phyloP scores from a whole-genome alignment of 768 basidiomycete species.

The Kwoniella sp. region DNA sequence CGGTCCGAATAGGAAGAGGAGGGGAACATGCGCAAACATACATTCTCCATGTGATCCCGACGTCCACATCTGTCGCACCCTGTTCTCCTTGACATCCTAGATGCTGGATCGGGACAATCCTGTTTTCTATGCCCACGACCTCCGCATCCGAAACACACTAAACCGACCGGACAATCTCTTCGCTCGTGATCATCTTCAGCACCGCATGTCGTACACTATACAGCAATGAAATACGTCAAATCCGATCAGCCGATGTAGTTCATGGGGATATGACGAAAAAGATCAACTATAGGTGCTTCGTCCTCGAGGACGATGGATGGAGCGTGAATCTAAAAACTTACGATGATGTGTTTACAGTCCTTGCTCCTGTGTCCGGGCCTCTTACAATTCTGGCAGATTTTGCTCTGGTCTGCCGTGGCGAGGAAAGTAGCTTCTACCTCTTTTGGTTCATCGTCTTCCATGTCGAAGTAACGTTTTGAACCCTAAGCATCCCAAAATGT shows the following conservation, averaged over 20 bases:
- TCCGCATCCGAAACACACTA: constrained; percentile 50
- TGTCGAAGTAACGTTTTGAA: constrained; percentile 40
- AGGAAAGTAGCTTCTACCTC: constrained; percentile 42
- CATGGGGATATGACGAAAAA: too few species aligned
- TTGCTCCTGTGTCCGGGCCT: constrained; percentile 40
- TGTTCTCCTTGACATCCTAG: constrained; percentile 25
- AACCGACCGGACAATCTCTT: constrained; percentile 41
- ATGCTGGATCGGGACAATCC: constrained; percentile 40
- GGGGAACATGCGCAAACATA: constrained; percentile 25
- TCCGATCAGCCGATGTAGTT: too few species aligned
- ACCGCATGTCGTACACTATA: constrained; percentile 43
- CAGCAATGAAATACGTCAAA: neutral
- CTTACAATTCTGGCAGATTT: constrained; percentile 44
- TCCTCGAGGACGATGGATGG: too few species aligned
- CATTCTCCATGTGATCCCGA: constrained; percentile 42
- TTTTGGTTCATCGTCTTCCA: constrained; percentile 22
- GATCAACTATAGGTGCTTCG: too few species aligned
- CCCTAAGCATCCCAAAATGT: constrained; percentile 23
- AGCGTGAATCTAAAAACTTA: too few species aligned
- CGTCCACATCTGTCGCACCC: constrained; percentile 46
- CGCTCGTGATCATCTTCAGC: constrained; percentile 46
- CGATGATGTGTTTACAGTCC: constrained; percentile 41
- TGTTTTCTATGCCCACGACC: constrained; percentile 38
- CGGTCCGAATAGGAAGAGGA: too few species aligned
- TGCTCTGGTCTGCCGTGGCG: constrained; percentile 44